Percentiles rank a stretch among this genome's conserved stretches.
phyloP scores from a whole-genome alignment of 345 rosid genomes.

The Eutrema yunnanense region DNA sequence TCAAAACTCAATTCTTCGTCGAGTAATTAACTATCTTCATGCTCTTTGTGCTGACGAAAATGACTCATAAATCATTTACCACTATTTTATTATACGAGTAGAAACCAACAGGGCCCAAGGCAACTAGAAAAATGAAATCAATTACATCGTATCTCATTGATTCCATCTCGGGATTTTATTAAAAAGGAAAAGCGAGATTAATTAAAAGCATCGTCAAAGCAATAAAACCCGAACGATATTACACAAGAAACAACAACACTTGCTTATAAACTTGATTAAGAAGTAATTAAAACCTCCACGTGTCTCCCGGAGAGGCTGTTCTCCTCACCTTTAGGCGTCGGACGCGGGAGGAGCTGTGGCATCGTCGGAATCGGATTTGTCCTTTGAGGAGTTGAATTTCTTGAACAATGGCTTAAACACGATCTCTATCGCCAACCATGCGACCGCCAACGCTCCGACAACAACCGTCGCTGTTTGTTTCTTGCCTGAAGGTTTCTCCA shows the following conservation, averaged over 20 bases:
- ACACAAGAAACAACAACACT: not conserved
- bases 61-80: not conserved
- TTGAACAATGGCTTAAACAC: conserved; percentile 73
- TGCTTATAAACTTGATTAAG: not conserved
- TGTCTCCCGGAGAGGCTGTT: not conserved
- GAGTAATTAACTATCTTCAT: too few relatives aligned
- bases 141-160: not conserved
- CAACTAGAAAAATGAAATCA: not conserved
- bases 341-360: conserved; percentile 34
- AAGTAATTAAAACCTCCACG: not conserved
- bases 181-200: not conserved
- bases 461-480: conserved; percentile 56
- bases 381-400: conserved; percentile 57
- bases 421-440: conserved; percentile 78
- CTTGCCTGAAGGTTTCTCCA: conserved; percentile 18
- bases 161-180: not conserved
- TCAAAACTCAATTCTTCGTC: not conserved
- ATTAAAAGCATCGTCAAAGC: not conserved
- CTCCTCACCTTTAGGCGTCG: not conserved
- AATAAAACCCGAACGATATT: not conserved
- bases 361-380: conserved; percentile 52
- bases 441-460: conserved; percentile 64
- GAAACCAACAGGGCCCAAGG: not conserved
- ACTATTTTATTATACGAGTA: too few relatives aligned
- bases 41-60: not conserved